Evolutionary conservation across 2,329 filamentous ascomycete species (phyloP), one percentile per base, ranked within the genome.

Genomic region (Cordyceps pruinosa): DNA sequence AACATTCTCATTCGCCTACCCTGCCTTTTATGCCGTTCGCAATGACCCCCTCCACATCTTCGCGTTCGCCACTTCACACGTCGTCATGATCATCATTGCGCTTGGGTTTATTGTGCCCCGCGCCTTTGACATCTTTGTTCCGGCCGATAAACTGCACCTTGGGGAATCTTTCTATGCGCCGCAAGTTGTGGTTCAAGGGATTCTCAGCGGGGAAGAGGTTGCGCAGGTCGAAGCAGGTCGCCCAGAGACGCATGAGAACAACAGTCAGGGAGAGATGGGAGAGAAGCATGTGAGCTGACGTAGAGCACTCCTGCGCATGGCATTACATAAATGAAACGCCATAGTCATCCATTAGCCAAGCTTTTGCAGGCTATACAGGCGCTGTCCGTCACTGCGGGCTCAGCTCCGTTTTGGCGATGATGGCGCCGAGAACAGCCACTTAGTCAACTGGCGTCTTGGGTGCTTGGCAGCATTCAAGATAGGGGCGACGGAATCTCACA

Each of bases 1-100:
- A n/a, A 72, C 78, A 28, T 74, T 74, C 59, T 74, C 72, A 39
- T 77, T 79, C 54, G 71, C 73, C 0, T 78, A 77, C 58, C 75
- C 74, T 0, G 66, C 70, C 32, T 77, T 77, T 60, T 66, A 73
- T 56, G 65, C 63, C 34, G 39, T 51, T 17, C 66, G 69, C 12
- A 68, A 74, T 50, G 75, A 77, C 60, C 73, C 75, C 2, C 63
- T 75, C 49, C 69, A 72, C 64, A 72, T 77, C 32, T 64, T 71
- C 7, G 73, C 72, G 1, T 77, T 77, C 59, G 67, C 70, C 26
- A 59, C 75, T 19, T 68, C 70, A 1, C 70, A 75, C 57, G 28
- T 74, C 15, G 65, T 71, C 13, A 66, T 80, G 51, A 45, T 77
- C 5, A 61, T 71, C 19, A 70, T 78, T n/a, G 60, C 75, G 12